Evolutionary conservation across 805 yeast genomes (phyloP).

Genomic region (Teunomyces barrocoloradensis): DNA sequence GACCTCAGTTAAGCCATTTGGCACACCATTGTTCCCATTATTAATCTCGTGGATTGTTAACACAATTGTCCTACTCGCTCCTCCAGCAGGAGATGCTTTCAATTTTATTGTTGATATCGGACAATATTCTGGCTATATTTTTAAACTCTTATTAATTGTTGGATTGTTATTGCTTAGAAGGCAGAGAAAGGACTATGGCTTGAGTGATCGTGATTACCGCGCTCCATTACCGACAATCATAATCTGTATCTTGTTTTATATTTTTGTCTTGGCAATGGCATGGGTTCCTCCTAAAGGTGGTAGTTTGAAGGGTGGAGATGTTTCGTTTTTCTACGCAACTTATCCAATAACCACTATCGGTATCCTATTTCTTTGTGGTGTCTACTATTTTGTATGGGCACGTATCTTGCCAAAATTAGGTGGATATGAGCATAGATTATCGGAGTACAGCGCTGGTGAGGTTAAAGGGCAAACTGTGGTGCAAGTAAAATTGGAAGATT

Average conservation of each 20-base stretch:
- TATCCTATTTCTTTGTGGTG: slow-evolving; percentile 27
- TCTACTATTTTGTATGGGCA: slow-evolving; percentile 38
- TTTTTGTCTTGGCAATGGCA: slow-evolving; percentile 39
- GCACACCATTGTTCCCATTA: slow-evolving; percentile 28
- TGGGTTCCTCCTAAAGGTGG: slow-evolving; percentile 42
- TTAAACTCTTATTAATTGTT: slow-evolving; percentile 24
- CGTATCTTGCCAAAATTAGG: slow-evolving; percentile 32
- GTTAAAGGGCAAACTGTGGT: slow-evolving; percentile 36
- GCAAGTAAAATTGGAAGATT: slow-evolving; percentile 28
- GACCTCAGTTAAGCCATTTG: slow-evolving; percentile 31
- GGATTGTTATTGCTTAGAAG: slow-evolving; percentile 27
- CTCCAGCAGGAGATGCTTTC: slow-evolving; percentile 36
- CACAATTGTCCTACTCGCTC: slow-evolving; percentile 27
- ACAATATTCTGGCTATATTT: slow-evolving; percentile 27
- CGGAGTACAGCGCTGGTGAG: slow-evolving; percentile 33
- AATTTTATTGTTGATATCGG: slow-evolving; percentile 32
- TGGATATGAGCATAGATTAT: slow-evolving; percentile 29
- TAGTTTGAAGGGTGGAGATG: slow-evolving; percentile 39
- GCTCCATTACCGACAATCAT: slow-evolving; percentile 32
- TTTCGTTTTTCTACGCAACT: slow-evolving; percentile 41
- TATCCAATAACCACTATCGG: slow-evolving; percentile 41
- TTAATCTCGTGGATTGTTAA: slow-evolving; percentile 24
- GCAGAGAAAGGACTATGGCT: slow-evolving; percentile 27
- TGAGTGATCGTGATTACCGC: slow-evolving; percentile 30
- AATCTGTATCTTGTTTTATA: slow-evolving; percentile 30